Evolutionary conservation across 2,329 filamentous ascomycete genomes (phyloP), one percentile per base, ranked within the genome.

Genomic region (Sporothrix dimorphospora): DNA sequence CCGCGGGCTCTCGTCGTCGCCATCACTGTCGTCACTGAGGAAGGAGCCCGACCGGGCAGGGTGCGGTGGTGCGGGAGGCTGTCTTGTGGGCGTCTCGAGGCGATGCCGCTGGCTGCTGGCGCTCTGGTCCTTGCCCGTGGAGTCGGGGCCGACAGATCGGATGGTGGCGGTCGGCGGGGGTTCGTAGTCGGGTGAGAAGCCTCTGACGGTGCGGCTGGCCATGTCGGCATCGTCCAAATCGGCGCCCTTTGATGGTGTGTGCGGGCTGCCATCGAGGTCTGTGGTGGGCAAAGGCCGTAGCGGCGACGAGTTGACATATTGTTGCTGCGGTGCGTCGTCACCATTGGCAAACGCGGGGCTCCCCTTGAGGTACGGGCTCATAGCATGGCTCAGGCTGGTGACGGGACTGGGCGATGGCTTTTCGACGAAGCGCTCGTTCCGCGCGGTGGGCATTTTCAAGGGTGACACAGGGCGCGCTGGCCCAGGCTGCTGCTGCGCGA

Each of bases 331-430:
- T 7, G 70, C 38, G 8, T 14, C 59, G 19, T 53, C 16, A 1
- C 71, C 71, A 19, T 70, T 69, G 30, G 71, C 42, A 19, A 59
- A 59, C 2, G 72, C 73, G 6, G 78, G 78, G 70, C 78, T 81
- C 42, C 77, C 79, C 70, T 81, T 82, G 24, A 97, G 82, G 79
- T 94, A 98, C 7, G 93, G 94, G 81, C 91, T 92, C 94, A 97
- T 97, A 69, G 93, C 92, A 81, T 93, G 89, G 73, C 93, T 89
- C 76, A 97, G 83, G 81, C 94, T 97, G 79, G 92, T 96, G 49
- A 91, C 88, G 19, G 93, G 90, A 77, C 89, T 94, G 49, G 83
- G 83, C 74, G 84, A 81, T 11, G 81, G 78, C 68, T 81, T 80
- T 21, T 68, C 63, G 6, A 77, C 70, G 19, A 79, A 72, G 16